Percentiles rank a stretch among this genome's conserved stretches.
Evolutionary conservation across 495 filamentous ascomycete species (phyloP).

Genomic region (Lepraria neglecta): DNA sequence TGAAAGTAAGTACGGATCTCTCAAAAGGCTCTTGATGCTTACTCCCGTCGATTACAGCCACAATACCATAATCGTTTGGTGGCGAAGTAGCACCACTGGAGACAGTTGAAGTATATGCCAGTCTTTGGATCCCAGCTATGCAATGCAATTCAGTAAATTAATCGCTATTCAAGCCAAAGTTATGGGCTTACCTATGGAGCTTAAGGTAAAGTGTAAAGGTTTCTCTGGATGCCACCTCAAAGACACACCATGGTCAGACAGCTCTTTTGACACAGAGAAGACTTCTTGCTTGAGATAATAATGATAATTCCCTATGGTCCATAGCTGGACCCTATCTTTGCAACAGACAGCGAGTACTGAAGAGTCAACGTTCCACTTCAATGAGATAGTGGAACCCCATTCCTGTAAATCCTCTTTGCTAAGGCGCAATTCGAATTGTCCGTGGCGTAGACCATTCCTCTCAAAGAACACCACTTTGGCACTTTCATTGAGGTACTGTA

Average conservation of each 20-base stretch:
- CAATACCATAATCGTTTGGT: slow-evolving; percentile 72
- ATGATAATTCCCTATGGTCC: slow-evolving; percentile 96
- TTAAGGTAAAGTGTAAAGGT: slow-evolving; percentile 56
- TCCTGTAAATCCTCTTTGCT: slow-evolving; percentile 51
- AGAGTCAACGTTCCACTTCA: slow-evolving; percentile 88
- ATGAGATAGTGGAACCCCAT: slow-evolving; percentile 50
- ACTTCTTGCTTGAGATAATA: slow-evolving; percentile 98
- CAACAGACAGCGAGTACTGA: slow-evolving; percentile 78
- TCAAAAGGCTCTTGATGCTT: slow-evolving; percentile 27
- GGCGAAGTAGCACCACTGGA: slow-evolving; percentile 57
- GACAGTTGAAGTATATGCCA: slow-evolving; percentile 66
- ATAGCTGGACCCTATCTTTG: slow-evolving; percentile 74
- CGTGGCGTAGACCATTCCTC: slow-evolving; percentile 88
- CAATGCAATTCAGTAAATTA: slow-evolving; percentile 20
- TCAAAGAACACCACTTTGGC: slow-evolving; percentile 94
- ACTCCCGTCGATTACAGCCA: slow-evolving; percentile 85
- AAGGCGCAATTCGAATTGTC: slow-evolving; percentile 73
- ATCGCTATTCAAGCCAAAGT: not conserved
- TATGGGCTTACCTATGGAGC: slow-evolving; percentile 35
- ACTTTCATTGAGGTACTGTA: slow-evolving; percentile 62
- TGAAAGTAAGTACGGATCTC: slow-evolving; percentile 20
- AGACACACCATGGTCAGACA: slow-evolving; percentile 30
- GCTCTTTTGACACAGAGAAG: slow-evolving; percentile 33
- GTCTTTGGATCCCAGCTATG: slow-evolving; percentile 44
- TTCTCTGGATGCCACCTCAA: slow-evolving; percentile 82